Conservation (phyloP, 2,329 filamentous ascomycete species). For the Hortaea werneckii region DNA sequence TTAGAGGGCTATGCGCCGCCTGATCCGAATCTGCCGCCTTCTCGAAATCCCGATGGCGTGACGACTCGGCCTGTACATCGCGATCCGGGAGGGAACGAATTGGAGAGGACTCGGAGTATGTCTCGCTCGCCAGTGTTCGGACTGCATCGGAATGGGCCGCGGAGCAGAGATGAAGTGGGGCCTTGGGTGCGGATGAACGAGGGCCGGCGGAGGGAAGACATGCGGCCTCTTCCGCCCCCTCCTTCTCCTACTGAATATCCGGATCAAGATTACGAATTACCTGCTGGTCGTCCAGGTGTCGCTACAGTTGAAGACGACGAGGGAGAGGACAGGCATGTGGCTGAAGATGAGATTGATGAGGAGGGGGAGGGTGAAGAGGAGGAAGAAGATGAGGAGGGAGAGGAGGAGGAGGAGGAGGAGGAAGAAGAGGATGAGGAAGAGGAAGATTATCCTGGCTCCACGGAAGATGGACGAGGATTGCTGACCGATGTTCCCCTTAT, state of each 20-base stretch:
- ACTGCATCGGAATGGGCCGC: constrained; percentile 1
- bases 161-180: neutral
- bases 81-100: constrained; percentile 2
- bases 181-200: neutral
- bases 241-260: neutral
- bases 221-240: neutral
- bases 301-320: neutral
- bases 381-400: constrained; percentile 11
- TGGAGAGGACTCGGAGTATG: constrained; percentile 13
- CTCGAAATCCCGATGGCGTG: constrained; percentile 9
- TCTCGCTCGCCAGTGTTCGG: constrained; percentile 5
- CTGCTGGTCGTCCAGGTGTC: neutral
- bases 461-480: constrained; percentile 66
- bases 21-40: constrained; percentile 8
- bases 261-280: neutral
- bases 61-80: neutral
- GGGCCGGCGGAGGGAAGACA: neutral
- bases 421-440: constrained; percentile 63
- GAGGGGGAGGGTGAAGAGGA: constrained; percentile 10
- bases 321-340: neutral
- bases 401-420: constrained; percentile 36
- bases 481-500: constrained; percentile 92
- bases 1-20: constrained; percentile 35
- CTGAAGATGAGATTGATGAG: neutral
- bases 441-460: constrained; percentile 54